Percentiles rank a stretch among this genome's conserved stretches.
phyloP scores from a whole-genome alignment of 108 stramenopile species.

The Cyclotella atomus region DNA sequence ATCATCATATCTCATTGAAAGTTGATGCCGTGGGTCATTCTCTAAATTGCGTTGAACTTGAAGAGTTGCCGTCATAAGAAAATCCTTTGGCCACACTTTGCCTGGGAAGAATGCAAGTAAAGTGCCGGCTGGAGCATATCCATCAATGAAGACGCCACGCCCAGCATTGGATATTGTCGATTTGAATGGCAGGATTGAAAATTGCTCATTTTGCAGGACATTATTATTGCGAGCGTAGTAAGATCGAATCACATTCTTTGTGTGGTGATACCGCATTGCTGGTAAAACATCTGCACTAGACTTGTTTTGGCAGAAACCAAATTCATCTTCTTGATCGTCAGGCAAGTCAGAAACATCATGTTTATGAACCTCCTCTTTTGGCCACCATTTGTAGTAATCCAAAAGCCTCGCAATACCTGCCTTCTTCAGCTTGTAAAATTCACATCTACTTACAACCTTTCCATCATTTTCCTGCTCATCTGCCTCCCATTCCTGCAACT shows the following conservation, averaged over 20 bases:
- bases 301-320: constrained; percentile 50
- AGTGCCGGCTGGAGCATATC: constrained; percentile 75
- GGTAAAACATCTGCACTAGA: constrained; percentile 34
- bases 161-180: constrained; percentile 80
- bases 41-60: constrained; percentile 60
- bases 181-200: constrained; percentile 57
- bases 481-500: constrained; percentile 8
- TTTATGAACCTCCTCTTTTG: not conserved
- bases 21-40: constrained; percentile 70
- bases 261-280: constrained; percentile 78
- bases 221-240: constrained; percentile 52
- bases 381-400: constrained; percentile 39
- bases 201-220: constrained; percentile 1
- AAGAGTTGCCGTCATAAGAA: constrained; percentile 43
- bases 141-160: constrained; percentile 84
- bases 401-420: constrained; percentile 58
- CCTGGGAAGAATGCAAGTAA: constrained; percentile 84
- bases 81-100: constrained; percentile 81
- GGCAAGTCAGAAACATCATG: not conserved
- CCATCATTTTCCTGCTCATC: not conserved
- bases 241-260: constrained; percentile 70
- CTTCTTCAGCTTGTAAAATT: constrained; percentile 62
- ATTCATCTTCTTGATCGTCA: constrained; percentile 46
- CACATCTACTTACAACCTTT: constrained; percentile 26
- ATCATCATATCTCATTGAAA: constrained; percentile 83